Evolutionary conservation across 805 yeast genomes (phyloP).

Genomic region (Ogataea pilisensis): DNA sequence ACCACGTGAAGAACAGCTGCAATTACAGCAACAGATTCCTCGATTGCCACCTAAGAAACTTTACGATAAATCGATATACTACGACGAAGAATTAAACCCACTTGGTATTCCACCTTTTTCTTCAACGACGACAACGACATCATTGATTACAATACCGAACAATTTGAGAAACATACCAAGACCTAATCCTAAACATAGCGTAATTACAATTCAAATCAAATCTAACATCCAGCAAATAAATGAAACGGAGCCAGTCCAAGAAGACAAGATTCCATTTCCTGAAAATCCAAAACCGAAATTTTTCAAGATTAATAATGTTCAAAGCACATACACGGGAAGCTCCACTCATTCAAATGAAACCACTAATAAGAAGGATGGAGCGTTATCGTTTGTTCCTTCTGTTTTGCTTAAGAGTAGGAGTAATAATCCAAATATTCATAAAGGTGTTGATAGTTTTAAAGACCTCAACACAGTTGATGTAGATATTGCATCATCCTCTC

Average conservation of each 20-base stretch:
- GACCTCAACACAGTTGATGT: no score
- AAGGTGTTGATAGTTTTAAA: not conserved
- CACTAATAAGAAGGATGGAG: no score
- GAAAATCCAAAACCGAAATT: slow-evolving; percentile 41
- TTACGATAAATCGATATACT: slow-evolving; percentile 51
- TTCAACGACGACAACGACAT: no score
- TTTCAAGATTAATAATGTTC: slow-evolving; percentile 34
- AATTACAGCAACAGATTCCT: not conserved
- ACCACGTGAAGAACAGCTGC: not conserved
- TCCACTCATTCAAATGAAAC: no score
- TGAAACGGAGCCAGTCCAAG: not conserved
- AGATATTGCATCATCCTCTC: no score
- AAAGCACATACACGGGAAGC: not conserved
- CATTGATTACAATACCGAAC: no score
- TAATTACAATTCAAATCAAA: slow-evolving; percentile 2
- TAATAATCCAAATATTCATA: no score
- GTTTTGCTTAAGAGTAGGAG: slow-evolving; percentile 10
- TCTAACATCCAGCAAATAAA: no score
- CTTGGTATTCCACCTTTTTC: slow-evolving; percentile 50
- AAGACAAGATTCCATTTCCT: slow-evolving; percentile 30
- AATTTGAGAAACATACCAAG: slow-evolving; percentile 27
- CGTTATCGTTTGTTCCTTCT: slow-evolving; percentile 16
- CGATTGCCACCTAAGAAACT: slow-evolving; percentile 24
- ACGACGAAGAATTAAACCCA: slow-evolving; percentile 65
- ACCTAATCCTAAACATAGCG: no score